Base-by-base conservation (phyloP, 192 early-diverging fungal genomes). In the Diversispora eburnea region DNA sequence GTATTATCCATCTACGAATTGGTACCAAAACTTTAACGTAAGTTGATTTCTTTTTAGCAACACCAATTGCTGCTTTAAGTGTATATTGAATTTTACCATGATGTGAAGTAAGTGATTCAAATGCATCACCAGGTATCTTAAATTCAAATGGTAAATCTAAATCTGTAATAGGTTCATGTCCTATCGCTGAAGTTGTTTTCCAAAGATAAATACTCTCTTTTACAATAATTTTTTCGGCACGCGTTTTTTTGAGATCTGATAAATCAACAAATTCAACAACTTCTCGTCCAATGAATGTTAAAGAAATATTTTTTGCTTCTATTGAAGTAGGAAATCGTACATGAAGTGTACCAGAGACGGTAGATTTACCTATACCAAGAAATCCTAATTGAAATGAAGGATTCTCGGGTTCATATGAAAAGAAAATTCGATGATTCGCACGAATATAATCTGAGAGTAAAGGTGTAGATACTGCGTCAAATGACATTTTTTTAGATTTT, bases 81-180 rank as follows among this genome's bases (percentile, higher is more conserved):
- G 70, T 72, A 25, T 72, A 72, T 25, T 39, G 19, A 4, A 72
- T 58, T 45, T 61, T 72, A 8, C 70, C 70, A 25, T 43, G 60
- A 48, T 61, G 42, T 39, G 45, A n/a, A 9, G 19, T 8, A 47
- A 72, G 61, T 22, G 45, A 61, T 7, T 60, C 70, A 52, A 72
- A 13, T 15, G 58, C 56, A 72, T 72, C 46, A 13, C 47, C 25
- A 22, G 20, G 70, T 5, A 72, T 54, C 20, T 46, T 19, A 72
- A 72, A 72, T 45, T 72, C 70, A 60, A 72, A 72, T 22, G 70
- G 70, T 15, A 72, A 61, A 72, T 72, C 70, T 48, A 72, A 72
- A 72, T 72, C 70, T 6, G 58, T 72, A 8, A 72, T 41, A 17
- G 60, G 55, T 61, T 72, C 57, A 72, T 72, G 70, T 48, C 58